These are phyloP conservation scores for Ophiostoma australiae DNA, from an alignment of 2,329 filamentous ascomycete species.

Conservation along the genomic window DNA sequence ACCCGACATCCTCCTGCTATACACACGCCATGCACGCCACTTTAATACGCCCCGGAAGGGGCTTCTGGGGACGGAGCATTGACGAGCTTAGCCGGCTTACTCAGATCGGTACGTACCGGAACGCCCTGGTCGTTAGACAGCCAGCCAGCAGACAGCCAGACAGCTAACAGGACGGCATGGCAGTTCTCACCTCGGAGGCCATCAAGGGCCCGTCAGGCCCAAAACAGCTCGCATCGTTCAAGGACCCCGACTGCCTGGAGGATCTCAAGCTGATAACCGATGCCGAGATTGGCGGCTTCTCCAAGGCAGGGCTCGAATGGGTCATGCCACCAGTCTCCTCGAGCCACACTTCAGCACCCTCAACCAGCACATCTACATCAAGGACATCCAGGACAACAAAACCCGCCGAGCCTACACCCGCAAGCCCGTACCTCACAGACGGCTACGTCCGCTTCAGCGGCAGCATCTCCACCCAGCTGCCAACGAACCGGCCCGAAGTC, in stretches of 20 bases:
- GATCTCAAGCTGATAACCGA: constrained; percentile 79
- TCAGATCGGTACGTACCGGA: constrained; percentile 45
- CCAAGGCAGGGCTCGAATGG: constrained; percentile 66
- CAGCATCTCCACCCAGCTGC: constrained; percentile 79
- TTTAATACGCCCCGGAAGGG: constrained; percentile 41
- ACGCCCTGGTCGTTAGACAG: neutral
- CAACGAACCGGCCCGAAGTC: constrained; percentile 65
- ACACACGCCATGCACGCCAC: constrained; percentile 46
- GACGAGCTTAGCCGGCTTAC: constrained; percentile 57
- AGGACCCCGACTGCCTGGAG: constrained; percentile 42
- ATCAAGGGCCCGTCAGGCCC: constrained; percentile 61
- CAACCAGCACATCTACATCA: neutral
- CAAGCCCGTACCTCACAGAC: constrained; percentile 21
- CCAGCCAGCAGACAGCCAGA: too few species aligned
- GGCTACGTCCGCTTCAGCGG: constrained; percentile 80
- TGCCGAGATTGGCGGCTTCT: constrained; percentile 79
- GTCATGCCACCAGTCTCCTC: constrained; percentile 36
- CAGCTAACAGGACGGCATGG: neutral
- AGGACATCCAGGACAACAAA: neutral
- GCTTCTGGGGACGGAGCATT: constrained; percentile 54
- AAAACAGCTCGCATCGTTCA: constrained; percentile 61
- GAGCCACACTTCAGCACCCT: neutral
- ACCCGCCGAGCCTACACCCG: neutral
- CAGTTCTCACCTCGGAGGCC: constrained; percentile 65
- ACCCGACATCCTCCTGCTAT: neutral